phyloP scores from a whole-genome alignment of 805 yeast genomes.

The Yamadazyma insecticola region DNA sequence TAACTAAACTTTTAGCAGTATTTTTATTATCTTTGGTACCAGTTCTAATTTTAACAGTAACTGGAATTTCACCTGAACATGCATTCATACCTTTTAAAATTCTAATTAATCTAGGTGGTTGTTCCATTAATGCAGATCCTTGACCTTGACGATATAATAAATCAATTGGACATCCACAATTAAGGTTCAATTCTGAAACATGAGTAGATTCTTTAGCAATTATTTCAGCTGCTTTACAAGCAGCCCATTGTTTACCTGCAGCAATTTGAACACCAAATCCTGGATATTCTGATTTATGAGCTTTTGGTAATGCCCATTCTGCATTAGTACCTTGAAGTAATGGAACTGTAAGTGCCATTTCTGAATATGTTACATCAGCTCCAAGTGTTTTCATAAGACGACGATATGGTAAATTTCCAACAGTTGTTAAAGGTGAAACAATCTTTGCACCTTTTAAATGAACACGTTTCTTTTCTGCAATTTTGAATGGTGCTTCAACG shows the following conservation, averaged over 20 bases:
- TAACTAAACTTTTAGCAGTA: constrained; percentile 75
- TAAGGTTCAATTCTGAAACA: constrained; percentile 82
- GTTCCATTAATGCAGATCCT: constrained; percentile 89
- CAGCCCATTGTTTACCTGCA: constrained; percentile 88
- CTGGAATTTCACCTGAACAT: constrained; percentile 84
- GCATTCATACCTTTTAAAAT: constrained; percentile 86
- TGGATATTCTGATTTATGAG: constrained; percentile 75
- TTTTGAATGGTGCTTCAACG: constrained; percentile 70
- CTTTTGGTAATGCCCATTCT: constrained; percentile 97
- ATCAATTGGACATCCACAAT: constrained; percentile 98
- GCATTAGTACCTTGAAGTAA: constrained; percentile 84
- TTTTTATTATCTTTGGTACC: constrained; percentile 85
- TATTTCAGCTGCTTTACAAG: constrained; percentile 86
- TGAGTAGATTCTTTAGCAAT: constrained; percentile 51
- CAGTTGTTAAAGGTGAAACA: constrained; percentile 94
- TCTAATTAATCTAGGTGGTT: constrained; percentile 74
- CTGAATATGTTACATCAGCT: constrained; percentile 89
- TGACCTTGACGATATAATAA: constrained; percentile 91
- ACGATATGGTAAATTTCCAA: constrained; percentile 94
- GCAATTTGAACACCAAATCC: constrained; percentile 95
- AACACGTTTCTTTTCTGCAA: constrained; percentile 76
- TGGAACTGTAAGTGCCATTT: constrained; percentile 90
- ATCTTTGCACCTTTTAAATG: constrained; percentile 73
- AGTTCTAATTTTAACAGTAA: constrained; percentile 87
- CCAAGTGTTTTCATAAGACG: constrained; percentile 87